phyloP scores from a whole-genome alignment of 2,329 filamentous ascomycete species.

The Coleophoma cylindrospora region DNA sequence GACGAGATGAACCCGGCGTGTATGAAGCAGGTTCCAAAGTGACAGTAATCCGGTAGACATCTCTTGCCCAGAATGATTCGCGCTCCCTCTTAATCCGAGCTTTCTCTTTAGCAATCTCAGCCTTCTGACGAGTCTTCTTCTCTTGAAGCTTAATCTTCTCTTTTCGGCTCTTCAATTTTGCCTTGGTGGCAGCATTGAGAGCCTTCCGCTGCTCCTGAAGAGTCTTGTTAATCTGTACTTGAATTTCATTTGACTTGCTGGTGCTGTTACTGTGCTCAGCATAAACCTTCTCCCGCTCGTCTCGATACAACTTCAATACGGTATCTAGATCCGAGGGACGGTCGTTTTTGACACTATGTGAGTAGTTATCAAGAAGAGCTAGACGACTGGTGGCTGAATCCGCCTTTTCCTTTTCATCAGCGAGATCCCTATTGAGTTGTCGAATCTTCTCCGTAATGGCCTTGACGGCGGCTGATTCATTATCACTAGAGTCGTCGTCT shows the following conservation, averaged over 20 bases:
- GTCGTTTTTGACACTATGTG: conserved; percentile 14
- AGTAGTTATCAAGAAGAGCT: conserved; percentile 19
- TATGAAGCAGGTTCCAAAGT: conserved; percentile 40
- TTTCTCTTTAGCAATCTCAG: conserved; percentile 37
- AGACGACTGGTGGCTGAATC: conserved; percentile 21
- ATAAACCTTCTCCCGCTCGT: conserved; percentile 28
- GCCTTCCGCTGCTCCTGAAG: conserved; percentile 28
- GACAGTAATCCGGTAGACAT: conserved; percentile 43
- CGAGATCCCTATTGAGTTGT: conserved; percentile 12
- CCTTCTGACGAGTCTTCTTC: conserved; percentile 29
- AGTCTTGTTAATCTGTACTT: conserved; percentile 25
- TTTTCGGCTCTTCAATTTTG: conserved; percentile 30
- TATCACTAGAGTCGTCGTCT: conserved; percentile 18
- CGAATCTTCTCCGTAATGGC: conserved; percentile 16
- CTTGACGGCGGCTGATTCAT: conserved; percentile 14
- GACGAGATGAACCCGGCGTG: conserved; percentile 42
- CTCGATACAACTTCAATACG: conserved; percentile 16
- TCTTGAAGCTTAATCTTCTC: conserved; percentile 30
- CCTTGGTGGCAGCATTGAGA: conserved; percentile 17
- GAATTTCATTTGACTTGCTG: conserved; percentile 26
- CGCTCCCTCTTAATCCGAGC: conserved; percentile 36
- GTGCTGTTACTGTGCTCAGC: conserved; percentile 32
- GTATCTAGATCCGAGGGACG: conserved; percentile 17
- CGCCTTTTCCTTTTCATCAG: conserved; percentile 25
- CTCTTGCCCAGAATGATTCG: conserved; percentile 43